These are phyloP conservation scores for Hysterium pulicare DNA, from an alignment of 2,329 filamentous ascomycete genomes.

Conservation along the genomic window DNA sequence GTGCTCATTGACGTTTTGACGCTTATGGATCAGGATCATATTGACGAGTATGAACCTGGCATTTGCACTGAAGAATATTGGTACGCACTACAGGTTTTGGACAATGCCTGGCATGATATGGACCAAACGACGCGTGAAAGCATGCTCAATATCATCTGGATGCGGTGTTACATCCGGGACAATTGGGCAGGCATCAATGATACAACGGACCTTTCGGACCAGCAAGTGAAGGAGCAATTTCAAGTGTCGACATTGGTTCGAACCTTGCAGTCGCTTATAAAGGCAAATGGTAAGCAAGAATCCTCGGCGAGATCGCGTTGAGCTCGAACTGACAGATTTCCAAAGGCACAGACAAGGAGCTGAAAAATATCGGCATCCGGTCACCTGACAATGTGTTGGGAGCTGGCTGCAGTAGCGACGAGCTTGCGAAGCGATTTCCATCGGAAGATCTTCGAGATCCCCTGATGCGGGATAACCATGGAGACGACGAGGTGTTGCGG, in stretches of 20 bases:
- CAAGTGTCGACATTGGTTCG: conserved; percentile 62
- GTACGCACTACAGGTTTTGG: conserved; percentile 62
- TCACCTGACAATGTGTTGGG: conserved; percentile 23
- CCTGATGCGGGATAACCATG: conserved; percentile 67
- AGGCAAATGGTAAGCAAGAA: conserved; percentile 54
- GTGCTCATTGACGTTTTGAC: conserved; percentile 74
- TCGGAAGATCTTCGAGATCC: conserved; percentile 60
- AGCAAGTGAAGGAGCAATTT: conserved; percentile 61
- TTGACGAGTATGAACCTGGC: conserved; percentile 35
- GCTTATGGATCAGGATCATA: conserved; percentile 60
- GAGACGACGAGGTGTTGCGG: conserved; percentile 66
- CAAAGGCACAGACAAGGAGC: not conserved
- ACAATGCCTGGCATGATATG: conserved; percentile 53
- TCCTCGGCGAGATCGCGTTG: too few species aligned
- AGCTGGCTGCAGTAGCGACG: conserved; percentile 56
- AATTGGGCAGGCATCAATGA: conserved; percentile 80
- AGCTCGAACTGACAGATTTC: not conserved
- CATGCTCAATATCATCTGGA: conserved; percentile 71
- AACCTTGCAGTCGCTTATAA: conserved; percentile 63
- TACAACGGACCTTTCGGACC: conserved; percentile 70
- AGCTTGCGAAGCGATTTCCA: conserved; percentile 53
- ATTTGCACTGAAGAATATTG: conserved; percentile 64
- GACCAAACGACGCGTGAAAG: conserved; percentile 45
- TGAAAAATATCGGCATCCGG: conserved; percentile 14
- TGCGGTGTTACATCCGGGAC: conserved; percentile 77